Evolutionary conservation across 192 early-diverging fungal species (phyloP), one percentile per base, ranked within the genome.

Genomic region (Backusella liffmaniae): DNA sequence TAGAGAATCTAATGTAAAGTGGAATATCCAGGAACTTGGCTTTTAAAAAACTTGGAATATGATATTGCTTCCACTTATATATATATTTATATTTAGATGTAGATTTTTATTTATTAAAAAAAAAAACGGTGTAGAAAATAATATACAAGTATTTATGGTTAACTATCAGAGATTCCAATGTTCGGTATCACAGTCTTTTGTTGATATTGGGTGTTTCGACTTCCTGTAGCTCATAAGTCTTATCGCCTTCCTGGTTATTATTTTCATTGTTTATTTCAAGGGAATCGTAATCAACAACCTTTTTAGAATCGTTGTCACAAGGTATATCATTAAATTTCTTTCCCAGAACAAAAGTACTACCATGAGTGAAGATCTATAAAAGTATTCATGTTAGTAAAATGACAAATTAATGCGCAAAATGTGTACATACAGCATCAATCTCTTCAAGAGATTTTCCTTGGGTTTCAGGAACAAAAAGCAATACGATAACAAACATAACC

Each of bases 381-480:
- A 29, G 10, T 6, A 62, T 29, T 4, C 9, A 13, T 29, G 23
- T 62, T 62, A 62, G 29, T 29, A 62, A 62, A 62, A 62, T 4
- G 4, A 10, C 0, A 13, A 62, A 62, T 13, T 13, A 10, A 12
- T 29, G 23, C 6, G 6, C 0, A 62, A 62, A 35, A 16, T 18
- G 6, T 67, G 35, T 16, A 67, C 66, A 18, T 69, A 69, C 67
- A n/a, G 34, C 67, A 41, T 35, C 37, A 21, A 69, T 69, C 12
- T 69, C 67, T 69, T 69, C 67, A 23, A 69, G 37, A 41, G 67
- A 69, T 69, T 4, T 69, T 39, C 36, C 36, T 37, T 39, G 34
- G 12, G 67, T 69, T 69, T 69, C 67, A 69, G 67, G 67, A 23
- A 69, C 18, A 12, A 69, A 39, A 13, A 69, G 9, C 4, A 41